Evolutionary conservation across 2,329 filamentous ascomycete species (phyloP).

Genomic region (Pleoardoris graminearum): DNA sequence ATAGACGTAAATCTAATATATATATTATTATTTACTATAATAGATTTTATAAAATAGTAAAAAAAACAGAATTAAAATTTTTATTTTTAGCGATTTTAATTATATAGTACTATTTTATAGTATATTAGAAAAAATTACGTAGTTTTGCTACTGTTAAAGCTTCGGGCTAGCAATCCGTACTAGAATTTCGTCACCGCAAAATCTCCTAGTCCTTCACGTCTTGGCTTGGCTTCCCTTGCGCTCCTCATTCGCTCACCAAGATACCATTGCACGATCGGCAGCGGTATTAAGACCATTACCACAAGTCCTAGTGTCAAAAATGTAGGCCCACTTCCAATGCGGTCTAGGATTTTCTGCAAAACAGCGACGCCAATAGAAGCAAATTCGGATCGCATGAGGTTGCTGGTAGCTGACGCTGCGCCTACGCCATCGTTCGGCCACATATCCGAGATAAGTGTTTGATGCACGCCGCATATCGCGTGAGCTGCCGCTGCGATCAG

Average conservation of each 20-base stretch:
- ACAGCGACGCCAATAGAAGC: constrained; percentile 64
- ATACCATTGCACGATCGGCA: constrained; percentile 19
- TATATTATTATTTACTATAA: too few species aligned
- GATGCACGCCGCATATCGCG: constrained; percentile 57
- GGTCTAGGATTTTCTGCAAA: constrained; percentile 61
- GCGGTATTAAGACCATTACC: constrained; percentile 14
- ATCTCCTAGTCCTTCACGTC: not conserved
- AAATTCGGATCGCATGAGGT: constrained; percentile 63
- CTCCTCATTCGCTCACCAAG: constrained; percentile 16
- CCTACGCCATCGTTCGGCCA: constrained; percentile 60
- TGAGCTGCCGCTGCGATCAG: constrained; percentile 40
- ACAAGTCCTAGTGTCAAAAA: constrained; percentile 20
- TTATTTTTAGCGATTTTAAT: too few species aligned
- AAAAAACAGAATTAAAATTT: too few species aligned
- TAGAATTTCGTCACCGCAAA: not conserved
- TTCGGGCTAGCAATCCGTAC: too few species aligned
- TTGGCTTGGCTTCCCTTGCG: constrained; percentile 4
- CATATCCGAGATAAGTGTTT: constrained; percentile 65
- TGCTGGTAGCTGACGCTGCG: constrained; percentile 66
- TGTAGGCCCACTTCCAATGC: constrained; percentile 62
- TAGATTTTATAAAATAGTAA: too few species aligned
- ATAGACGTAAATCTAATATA: too few species aligned
- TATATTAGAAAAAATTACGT: too few species aligned
- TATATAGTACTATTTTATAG: too few species aligned
- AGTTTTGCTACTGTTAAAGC: too few species aligned